Evolutionary conservation across 2,329 filamentous ascomycete species (phyloP), one percentile per base, ranked within the genome.

Genomic region (Zymoseptoria crescenta): DNA sequence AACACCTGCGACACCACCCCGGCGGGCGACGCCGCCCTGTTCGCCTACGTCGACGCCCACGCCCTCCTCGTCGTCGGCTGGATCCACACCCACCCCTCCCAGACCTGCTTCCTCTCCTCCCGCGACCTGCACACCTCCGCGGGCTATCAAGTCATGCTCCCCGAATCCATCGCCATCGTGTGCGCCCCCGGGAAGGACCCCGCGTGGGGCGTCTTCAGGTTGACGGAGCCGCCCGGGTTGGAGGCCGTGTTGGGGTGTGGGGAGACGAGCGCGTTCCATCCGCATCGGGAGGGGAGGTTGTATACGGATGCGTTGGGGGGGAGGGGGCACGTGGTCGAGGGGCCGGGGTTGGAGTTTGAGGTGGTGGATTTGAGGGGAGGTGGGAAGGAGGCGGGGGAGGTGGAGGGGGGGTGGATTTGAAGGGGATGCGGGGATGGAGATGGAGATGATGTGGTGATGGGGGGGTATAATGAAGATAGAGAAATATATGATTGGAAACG

Each of bases 101-200:
- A 99, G 76, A 95, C 91, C 0, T 99, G 94, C 74, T 99, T 99
- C 73, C 95, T 99, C 89, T 96, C 91, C 72, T 94, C 88, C 54
- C 81, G 93, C 54, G 94, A 99, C 71, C 72, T 97, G 65, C 94
- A 99, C 71, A 99, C 95, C 0, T 93, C 96, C 70, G 87, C 87
- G 2, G 91, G 91, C 9, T 97, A 96, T 72, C 94, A 99, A 74
- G 86, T 94, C 60, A 96, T 96, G 91, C 83, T 97, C 75, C 87
- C 91, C 0, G 94, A 99, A 78, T 95, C 90, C 68, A 91, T 99
- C 63, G 94, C 94, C 3, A 96, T 99, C 68, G 94, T 99, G 48
- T 99, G 94, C 75, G 90, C 94, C 5, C 94, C 94, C 0, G 87
- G 83, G 58, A 90, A 88, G 68, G 79, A 81, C 41, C 89, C 88